Base-by-base conservation (phyloP, 495 filamentous ascomycete species). In the Bathelium albidoporum region DNA sequence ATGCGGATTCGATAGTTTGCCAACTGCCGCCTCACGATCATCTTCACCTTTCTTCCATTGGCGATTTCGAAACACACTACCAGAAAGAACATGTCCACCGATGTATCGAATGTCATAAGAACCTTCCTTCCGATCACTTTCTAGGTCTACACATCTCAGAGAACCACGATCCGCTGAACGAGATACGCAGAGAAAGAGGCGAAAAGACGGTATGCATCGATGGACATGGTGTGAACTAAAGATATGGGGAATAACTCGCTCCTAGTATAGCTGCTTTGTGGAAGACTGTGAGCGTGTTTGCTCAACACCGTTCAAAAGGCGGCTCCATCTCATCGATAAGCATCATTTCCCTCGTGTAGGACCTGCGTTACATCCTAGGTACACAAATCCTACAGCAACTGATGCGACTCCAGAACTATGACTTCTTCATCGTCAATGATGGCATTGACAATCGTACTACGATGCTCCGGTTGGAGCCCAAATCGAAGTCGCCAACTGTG, bases 51-150 rank as follows among this genome's bases (percentile, higher is more conserved):
- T 61, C 78, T 18, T 84, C 88, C 0, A 91, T 89, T 71, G 83
- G 86, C 49, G 90, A 91, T 18, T 97, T 91, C 69, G 93, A 97
- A 66, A 74, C 87, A 32, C 94, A 98, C 72, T 96, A 97, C 72
- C 77, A 78, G 24, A 86, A 90, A 69, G 73, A 80, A 0, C 94
- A 98, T 73, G 83, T 82, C 43, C 92, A 98, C 73, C 84, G 94
- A 26, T 98, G 94, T 67, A 75, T 82, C 2, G 86, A 90, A 65
- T 97, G 89, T 72, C 77, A 81, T 59, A 91, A 83, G 76, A 82
- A 81, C 64, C 76, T 81, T 59, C 76, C 76, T 11, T 68, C 73
- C 11, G 66, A 68, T 5, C 82, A 82, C 63, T 87, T 94, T 59
- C 76, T 98, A 62, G 78, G 81, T 66, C 70, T 98, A 1, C 94